Base-by-base conservation (phyloP, 148 eudicot genomes). In the Polygonum maritimum region DNA sequence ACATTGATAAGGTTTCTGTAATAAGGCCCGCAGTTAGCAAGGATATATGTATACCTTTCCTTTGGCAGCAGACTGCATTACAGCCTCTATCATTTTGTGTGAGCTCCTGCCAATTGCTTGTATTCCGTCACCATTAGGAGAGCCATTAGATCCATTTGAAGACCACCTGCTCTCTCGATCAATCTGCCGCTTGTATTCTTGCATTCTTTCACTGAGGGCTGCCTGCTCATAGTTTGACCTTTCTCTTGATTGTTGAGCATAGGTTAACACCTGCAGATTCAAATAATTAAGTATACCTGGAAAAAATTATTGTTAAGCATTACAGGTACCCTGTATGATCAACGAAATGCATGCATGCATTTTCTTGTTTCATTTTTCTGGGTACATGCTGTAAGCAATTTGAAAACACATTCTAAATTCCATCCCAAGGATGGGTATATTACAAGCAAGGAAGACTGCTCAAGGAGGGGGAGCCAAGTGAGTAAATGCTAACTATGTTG, bases 91-190 rank as follows among this genome's bases (percentile, higher is more conserved):
- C 85, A 90, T 90, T 85, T 95, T 95, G 76, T 95, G 97, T 33
- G 98, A 95, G 80, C 96, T 95, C 86, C 98, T 88, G 74, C 97
- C 97, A 83, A 95, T 87, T 47, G 94, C 90, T 84, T 90, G 98
- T 78, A 90, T 90, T 48, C 96, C 97, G 84, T 95, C 98, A 72
- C 96, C 97, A 81, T 87, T 92, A 35, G 97, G 92, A 65, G 98
- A 95, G 60, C 92, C 97, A 81, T 88, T 86, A 80, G 93, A 89
- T 75, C 97, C 97, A 75, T 92, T 84, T n/a, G 96, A 90, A 58
- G 81, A 89, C 91, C 89, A 87, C 78, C 91, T 84, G 80, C 97
- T 95, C 79, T 95, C 98, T 81, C 96, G 83, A 79, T 92, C 98
- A 77, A 95, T 86, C 79, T 92, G 97, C 80, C 96, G 77, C 85